phyloP scores from a whole-genome alignment of 2,329 filamentous ascomycete species.

The Xylaria sp. region DNA sequence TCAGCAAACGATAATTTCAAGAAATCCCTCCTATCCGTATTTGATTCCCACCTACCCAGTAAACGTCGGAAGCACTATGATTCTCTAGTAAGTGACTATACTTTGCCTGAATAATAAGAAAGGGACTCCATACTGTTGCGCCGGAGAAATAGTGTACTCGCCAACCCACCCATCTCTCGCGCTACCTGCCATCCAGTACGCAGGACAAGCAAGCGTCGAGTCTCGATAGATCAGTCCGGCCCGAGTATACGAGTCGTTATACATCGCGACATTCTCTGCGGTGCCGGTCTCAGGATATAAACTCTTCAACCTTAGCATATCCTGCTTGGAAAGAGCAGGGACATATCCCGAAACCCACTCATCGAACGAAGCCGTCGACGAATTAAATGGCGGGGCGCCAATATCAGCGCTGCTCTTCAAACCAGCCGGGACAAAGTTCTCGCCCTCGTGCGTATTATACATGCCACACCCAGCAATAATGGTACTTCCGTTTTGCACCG shows the following conservation, averaged over 20 bases:
- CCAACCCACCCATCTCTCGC: conserved; percentile 57
- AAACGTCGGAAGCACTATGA: conserved; percentile 61
- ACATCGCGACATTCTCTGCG: conserved; percentile 53
- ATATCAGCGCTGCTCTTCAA: conserved; percentile 45
- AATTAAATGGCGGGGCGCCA: conserved; percentile 54
- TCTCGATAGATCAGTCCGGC: conserved; percentile 65
- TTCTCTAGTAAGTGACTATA: too few relatives aligned
- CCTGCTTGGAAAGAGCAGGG: conserved; percentile 49
- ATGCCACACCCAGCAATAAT: conserved; percentile 56
- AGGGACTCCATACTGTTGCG: too few relatives aligned
- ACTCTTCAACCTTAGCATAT: conserved; percentile 47
- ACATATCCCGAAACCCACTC: conserved; percentile 60
- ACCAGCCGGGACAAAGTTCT: conserved; percentile 63
- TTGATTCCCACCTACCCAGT: conserved; percentile 50
- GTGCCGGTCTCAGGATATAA: conserved; percentile 56
- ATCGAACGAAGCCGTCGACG: conserved; percentile 55
- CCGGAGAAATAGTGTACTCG: conserved; percentile 65
- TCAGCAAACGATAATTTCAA: too few relatives aligned
- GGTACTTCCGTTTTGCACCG: conserved; percentile 27
- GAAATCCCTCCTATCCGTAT: too few relatives aligned
- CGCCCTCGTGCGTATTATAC: conserved; percentile 68
- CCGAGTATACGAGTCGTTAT: conserved; percentile 56
- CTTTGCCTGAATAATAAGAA: too few relatives aligned
- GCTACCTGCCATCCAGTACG: conserved; percentile 59
- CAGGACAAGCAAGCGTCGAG: conserved; percentile 63